Evolutionary conservation across 306 rosid genomes (phyloP), one percentile per base, ranked within the genome.

Genomic region (Ochetophila trinervis): DNA sequence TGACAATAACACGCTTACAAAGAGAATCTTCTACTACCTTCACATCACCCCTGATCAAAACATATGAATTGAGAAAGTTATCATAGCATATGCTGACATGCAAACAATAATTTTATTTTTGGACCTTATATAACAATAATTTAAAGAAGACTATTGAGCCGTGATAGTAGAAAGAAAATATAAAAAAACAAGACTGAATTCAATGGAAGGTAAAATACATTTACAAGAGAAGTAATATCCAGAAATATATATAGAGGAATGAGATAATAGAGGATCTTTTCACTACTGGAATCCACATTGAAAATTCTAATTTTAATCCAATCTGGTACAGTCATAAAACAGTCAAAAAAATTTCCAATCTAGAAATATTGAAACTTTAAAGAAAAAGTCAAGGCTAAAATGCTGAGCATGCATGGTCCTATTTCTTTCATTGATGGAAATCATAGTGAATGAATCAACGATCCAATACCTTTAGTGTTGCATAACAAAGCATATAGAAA

Each of bases 401-500:
- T n/a, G 67, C 44, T 76, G 66, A 51, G 66, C 27, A 35, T 60
- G 23, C 23, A 70, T 40, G 63, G 53, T n/a, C n/a, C n/a, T 37
- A n/a, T 50, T 36, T 74, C 44, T 53, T 76, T 60, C 52, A 17
- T 24, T 64, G 69, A 82, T 69, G 62, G 23, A 24, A 34, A 61
- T 66, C 44, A 49, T 18, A 22, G 73, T 73, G 8, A 69, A 36
- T 23, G 27, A 77, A 57, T 36, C 62, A 60, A 51, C 65, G 57
- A 57, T 20, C 10, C 63, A 80, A 67, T 90, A 94, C 99, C 99
- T 88, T 96, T 3, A 80, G 87, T 57, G 97, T 88, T 53, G 87
- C 99, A 73, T 92, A 90, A 83, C 99, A 94, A 72, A 94, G 96
- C 99, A 94, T 94, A 83, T 94, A 94, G 89, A 94, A 94, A 86